Percentiles rank a stretch among this genome's conserved stretches.
Evolutionary conservation across 441 rosid species (phyloP).

Genomic region (Arabidopsis lyrata): DNA sequence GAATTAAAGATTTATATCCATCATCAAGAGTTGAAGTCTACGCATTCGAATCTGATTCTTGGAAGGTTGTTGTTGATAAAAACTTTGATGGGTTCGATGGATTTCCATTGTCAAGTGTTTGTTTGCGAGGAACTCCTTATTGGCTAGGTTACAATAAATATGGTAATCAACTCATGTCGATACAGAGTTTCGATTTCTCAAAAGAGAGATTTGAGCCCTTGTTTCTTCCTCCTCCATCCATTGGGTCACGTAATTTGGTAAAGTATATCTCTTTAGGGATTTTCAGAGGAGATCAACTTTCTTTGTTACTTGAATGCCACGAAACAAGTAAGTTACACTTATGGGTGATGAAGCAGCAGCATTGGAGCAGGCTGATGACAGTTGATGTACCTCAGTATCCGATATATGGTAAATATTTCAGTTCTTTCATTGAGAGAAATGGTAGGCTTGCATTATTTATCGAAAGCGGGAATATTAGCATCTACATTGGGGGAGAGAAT

Average conservation of each 20-base stretch:
- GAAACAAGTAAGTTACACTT: neutral
- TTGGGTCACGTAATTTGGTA: neutral
- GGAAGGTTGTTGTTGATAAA: neutral
- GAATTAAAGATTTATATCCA: neutral
- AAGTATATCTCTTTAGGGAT: neutral
- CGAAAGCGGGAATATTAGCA: neutral
- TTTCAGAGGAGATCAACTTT: constrained; percentile 10
- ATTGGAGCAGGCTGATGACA: neutral
- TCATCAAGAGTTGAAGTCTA: neutral
- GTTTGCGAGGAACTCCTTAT: constrained; percentile 3
- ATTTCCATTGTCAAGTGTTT: neutral
- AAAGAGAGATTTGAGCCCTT: neutral
- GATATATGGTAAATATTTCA: neutral
- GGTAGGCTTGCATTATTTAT: neutral
- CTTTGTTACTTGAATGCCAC: neutral
- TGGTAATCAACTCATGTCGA: neutral
- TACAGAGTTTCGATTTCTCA: neutral
- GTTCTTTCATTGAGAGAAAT: constrained; percentile 6
- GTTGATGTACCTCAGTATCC: neutral
- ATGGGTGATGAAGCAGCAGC: neutral
- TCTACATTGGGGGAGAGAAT: constrained; percentile 9
- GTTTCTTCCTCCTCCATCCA: neutral
- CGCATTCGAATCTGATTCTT: neutral
- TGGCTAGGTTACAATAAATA: neutral
- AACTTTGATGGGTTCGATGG: neutral